A percentile compares a stretch with the other conserved stretches of the same genome.
Evolutionary conservation across 202 grass and related monocot species (phyloP).

Genomic region (Musa balbisiana): DNA sequence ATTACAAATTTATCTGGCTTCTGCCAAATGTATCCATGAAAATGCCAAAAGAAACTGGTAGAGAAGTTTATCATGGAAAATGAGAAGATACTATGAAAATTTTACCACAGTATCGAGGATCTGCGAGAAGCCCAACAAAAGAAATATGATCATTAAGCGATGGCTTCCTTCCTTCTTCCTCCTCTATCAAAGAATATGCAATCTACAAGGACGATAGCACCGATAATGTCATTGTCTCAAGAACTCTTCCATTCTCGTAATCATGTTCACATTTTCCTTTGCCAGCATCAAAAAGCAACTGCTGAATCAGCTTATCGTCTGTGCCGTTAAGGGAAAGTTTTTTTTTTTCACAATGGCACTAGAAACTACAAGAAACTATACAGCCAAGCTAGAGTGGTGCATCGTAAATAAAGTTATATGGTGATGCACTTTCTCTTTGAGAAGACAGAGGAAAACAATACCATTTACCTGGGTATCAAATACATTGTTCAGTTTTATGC

Average conservation of each 20-base stretch:
- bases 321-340: neutral
- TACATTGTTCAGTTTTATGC: constrained; percentile 93
- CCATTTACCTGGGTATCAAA: constrained; percentile 88
- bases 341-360: neutral
- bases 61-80: neutral
- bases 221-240: constrained; percentile 26
- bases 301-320: neutral
- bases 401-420: neutral
- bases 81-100: constrained; percentile 19
- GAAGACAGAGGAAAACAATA: neutral
- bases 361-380: neutral
- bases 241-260: constrained; percentile 16
- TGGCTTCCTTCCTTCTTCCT: constrained; percentile 66
- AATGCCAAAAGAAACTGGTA: neutral
- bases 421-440: neutral
- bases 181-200: constrained; percentile 78
- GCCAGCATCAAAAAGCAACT: constrained; percentile 9
- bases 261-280: constrained; percentile 16
- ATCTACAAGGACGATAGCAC: constrained; percentile 51
- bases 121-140: constrained; percentile 83
- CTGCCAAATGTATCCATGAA: neutral
- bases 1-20: neutral
- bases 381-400: neutral
- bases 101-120: constrained; percentile 84
- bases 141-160: constrained; percentile 70